A percentile compares a stretch with the other conserved stretches of the same genome.
Conservation (phyloP, 2,329 filamentous ascomycete species). For the Epichloe elymi region DNA sequence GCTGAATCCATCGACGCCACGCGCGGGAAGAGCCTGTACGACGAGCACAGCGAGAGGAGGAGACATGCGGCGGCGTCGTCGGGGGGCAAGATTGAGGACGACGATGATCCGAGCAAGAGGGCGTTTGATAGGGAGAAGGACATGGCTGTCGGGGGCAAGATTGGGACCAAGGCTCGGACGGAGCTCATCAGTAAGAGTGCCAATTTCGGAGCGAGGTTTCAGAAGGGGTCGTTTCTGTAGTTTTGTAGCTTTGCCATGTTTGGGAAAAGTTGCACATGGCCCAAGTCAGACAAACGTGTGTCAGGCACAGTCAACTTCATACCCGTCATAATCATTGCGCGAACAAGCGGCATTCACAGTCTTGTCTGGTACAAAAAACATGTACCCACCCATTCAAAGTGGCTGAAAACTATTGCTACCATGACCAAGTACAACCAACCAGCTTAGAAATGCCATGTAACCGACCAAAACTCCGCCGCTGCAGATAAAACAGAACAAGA, state of each 20-base stretch:
- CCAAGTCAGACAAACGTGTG: too few species aligned
- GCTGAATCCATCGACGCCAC: constrained; percentile 37
- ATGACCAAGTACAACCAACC: constrained; percentile 10
- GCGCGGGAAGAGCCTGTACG: constrained; percentile 45
- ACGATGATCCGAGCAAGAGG: constrained; percentile 82
- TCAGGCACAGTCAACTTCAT: too few species aligned
- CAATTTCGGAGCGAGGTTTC: constrained; percentile 72
- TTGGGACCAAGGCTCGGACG: constrained; percentile 59
- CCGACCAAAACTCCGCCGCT: constrained; percentile 22
- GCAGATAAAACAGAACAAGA: constrained; percentile 10
- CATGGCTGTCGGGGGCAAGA: constrained; percentile 62
- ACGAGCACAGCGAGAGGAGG: constrained; percentile 35
- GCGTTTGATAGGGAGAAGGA: constrained; percentile 90
- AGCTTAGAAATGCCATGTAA: constrained; percentile 13
- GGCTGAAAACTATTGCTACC: not conserved
- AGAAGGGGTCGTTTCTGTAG: constrained; percentile 52
- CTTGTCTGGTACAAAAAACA: not conserved
- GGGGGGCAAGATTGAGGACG: constrained; percentile 45
- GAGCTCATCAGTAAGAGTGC: constrained; percentile 69
- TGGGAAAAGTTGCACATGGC: too few species aligned
- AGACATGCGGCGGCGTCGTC: constrained; percentile 19
- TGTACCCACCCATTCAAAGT: not conserved
- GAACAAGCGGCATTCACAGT: too few species aligned
- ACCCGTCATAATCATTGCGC: too few species aligned
- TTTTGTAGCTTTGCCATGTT: not conserved